Base-by-base conservation (phyloP, 768 basidiomycete species). In the Pulveroboletus ravenelii region DNA sequence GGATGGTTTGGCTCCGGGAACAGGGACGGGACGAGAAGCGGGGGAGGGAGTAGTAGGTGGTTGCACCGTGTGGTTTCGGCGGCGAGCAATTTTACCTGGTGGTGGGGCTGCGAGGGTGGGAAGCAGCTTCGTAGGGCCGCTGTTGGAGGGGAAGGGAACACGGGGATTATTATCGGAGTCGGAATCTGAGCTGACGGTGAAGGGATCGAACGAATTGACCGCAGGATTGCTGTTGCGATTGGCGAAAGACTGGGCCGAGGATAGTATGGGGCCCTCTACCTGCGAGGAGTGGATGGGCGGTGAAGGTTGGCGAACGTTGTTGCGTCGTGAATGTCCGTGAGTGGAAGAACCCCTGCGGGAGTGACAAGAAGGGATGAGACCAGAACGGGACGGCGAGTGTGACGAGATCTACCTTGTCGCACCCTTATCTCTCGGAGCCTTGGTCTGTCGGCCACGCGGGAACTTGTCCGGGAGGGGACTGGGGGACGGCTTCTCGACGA, bases 211-310 rank as follows among this genome's bases (percentile, higher is more conserved):
- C 3, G 72, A 70, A 51, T 75, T 76, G 44, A 64, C 56, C 29
- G 68, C 53, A 44, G 71, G 66, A 50, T 72, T 67, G 48, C 30
- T 62, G n/a, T 45, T 59, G 30, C 60, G 69, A 41, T 59, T 61
- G 47, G 57, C 27, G 38, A 62, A 62, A 12, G 63, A 57, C 39
- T 56, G 66, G 44, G 65, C 47, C 17, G 59, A 41, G 45, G 53
- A 53, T 47, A 31, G 51, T 25, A 57, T 54, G 53, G 68, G 66
- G 62, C 66, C 78, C 79, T 85, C 85, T 80, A 77, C 82, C 78
- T 85, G 83, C 78, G 81, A 79, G 78, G 81, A 66, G 51, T 69
- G 61, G 38, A 76, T 67, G 31, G 80, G 79, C 15, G 83, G 83
- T 36, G 85, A 86, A 18, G 82, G 77, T 63, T 85, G 84, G 53